Evolutionary conservation across 108 stramenopile genomes (phyloP).

Genomic region (Aurantiochytrium sp.): DNA sequence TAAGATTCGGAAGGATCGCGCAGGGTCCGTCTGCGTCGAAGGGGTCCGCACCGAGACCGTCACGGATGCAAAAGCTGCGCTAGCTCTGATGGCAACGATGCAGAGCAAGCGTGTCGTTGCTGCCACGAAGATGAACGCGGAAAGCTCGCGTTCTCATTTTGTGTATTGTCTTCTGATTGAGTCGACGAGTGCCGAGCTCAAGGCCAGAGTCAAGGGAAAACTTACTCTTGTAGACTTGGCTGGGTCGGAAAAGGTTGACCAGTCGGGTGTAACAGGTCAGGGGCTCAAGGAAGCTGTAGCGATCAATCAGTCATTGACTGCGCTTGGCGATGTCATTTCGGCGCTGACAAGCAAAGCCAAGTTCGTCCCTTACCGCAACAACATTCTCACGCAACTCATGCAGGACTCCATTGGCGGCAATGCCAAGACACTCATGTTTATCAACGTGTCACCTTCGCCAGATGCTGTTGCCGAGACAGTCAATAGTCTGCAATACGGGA

Average conservation of each 20-base stretch:
- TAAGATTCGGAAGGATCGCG: constrained; percentile 46
- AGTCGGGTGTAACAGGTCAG: constrained; percentile 29
- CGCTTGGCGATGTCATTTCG: constrained; percentile 62
- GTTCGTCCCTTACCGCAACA: constrained; percentile 47
- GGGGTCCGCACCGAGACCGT: constrained; percentile 35
- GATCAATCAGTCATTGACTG: constrained; percentile 61
- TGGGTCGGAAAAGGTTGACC: constrained; percentile 22
- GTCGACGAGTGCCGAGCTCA: constrained; percentile 39
- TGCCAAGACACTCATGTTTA: constrained; percentile 64
- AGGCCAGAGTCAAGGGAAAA: constrained; percentile 35
- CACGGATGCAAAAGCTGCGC: constrained; percentile 13
- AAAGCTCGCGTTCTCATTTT: constrained; percentile 48
- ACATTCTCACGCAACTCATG: constrained; percentile 53
- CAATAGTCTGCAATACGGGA: constrained; percentile 18
- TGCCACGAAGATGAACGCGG: constrained; percentile 60
- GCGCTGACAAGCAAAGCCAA: constrained; percentile 31
- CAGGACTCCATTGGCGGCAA: constrained; percentile 59
- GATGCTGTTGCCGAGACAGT: constrained; percentile 10
- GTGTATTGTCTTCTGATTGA: constrained; percentile 43
- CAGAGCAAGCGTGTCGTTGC: constrained; percentile 42
- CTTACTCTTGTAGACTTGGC: constrained; percentile 41
- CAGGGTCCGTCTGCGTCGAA: constrained; percentile 46
- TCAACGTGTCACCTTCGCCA: constrained; percentile 47
- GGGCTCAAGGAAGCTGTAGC: constrained; percentile 54
- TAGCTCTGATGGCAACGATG: constrained; percentile 37